Conservation (phyloP, 2,329 filamentous ascomycete genomes). For the Scedosporium minutisporum region DNA sequence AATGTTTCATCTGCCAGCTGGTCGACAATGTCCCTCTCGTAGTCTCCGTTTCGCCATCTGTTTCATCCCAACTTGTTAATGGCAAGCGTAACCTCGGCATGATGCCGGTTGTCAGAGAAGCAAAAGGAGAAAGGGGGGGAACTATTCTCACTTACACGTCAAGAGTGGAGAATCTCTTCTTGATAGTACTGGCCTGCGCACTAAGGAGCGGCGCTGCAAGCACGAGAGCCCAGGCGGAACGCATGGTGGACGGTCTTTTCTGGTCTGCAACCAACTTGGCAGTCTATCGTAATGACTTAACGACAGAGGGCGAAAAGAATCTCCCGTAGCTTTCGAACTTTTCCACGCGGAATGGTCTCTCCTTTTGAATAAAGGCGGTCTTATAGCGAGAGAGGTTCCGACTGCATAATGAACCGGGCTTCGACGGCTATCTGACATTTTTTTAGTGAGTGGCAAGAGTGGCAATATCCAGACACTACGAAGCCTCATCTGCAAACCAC, state of each 20-base stretch:
- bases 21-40: conserved; percentile 9
- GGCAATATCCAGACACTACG: not conserved
- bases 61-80: not conserved
- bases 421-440: not conserved
- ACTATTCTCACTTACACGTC: not conserved
- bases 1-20: conserved; percentile 9
- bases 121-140: too few relatives aligned
- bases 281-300: too few relatives aligned
- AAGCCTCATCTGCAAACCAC: not conserved
- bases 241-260: not conserved
- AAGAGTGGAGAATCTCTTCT: not conserved
- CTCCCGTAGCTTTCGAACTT: not conserved
- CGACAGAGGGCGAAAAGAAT: too few relatives aligned
- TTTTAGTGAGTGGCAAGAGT: not conserved
- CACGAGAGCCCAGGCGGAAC: not conserved
- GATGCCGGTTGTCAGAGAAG: too few relatives aligned
- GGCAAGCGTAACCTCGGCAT: too few relatives aligned
- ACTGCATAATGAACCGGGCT: not conserved
- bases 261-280: not conserved
- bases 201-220: not conserved
- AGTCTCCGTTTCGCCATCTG: not conserved
- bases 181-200: not conserved
- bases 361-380: not conserved
- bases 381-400: not conserved
- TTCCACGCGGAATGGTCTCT: not conserved